Conservation (phyloP, 139 green algal species). For the Micromonas commoda region DNA sequence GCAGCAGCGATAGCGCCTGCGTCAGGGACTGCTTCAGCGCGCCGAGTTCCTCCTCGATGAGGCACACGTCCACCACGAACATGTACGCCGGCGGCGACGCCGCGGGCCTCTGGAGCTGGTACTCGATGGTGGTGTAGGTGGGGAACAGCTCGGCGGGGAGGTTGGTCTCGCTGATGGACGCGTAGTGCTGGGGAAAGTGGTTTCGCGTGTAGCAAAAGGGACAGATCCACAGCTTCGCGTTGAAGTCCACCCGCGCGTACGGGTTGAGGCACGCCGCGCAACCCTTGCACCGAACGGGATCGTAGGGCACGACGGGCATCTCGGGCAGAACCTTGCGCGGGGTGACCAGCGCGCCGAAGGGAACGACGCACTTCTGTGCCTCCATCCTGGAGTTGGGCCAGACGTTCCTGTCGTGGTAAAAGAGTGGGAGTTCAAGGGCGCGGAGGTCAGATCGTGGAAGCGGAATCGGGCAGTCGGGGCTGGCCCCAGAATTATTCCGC, state of each 20-base stretch:
- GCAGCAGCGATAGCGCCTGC: conserved; percentile 41
- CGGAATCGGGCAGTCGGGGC: background rate
- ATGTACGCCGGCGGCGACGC: conserved; percentile 42
- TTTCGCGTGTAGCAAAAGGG: conserved; percentile 52
- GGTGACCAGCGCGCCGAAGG: conserved; percentile 86
- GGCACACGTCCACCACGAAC: conserved; percentile 51
- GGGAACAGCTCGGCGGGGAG: conserved; percentile 59
- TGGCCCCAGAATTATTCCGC: background rate
- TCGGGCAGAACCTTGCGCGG: conserved; percentile 69
- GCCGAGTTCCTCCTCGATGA: conserved; percentile 40
- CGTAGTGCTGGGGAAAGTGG: conserved; percentile 50
- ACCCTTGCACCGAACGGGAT: conserved; percentile 43
- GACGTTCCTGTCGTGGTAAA: conserved; percentile 64
- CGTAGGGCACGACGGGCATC: conserved; percentile 67
- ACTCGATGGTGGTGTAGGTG: conserved; percentile 47
- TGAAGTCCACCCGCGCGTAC: conserved; percentile 52
- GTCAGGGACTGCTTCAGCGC: conserved; percentile 38
- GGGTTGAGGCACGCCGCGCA: conserved; percentile 54
- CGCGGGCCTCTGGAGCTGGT: conserved; percentile 31
- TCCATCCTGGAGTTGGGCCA: conserved; percentile 88
- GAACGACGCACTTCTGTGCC: conserved; percentile 91
- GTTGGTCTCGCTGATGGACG: conserved; percentile 44
- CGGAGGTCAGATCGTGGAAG: background rate
- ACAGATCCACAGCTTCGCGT: conserved; percentile 49
- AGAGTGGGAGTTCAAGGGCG: background rate